Conservation (phyloP, 2,329 filamentous ascomycete genomes). For the Aspergillus fischeri region DNA sequence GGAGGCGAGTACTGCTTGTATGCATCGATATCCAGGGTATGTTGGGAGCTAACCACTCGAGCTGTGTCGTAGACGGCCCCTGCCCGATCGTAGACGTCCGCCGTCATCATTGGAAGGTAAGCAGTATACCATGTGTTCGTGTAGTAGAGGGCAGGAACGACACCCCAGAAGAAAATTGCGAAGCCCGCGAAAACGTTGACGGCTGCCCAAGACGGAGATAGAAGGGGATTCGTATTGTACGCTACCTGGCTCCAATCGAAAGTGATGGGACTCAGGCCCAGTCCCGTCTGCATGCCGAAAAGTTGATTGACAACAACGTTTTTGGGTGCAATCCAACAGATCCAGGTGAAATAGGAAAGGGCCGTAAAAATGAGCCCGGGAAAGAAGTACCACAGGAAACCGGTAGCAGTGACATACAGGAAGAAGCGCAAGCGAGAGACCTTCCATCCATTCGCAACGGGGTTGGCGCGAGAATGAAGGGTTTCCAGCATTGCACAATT, state of each 20-base stretch:
- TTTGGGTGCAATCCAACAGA: conserved; percentile 48
- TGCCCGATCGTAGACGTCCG: conserved; percentile 58
- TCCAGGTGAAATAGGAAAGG: conserved; percentile 47
- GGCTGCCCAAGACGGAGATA: conserved; percentile 28
- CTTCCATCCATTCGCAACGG: conserved; percentile 35
- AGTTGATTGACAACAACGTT: conserved; percentile 46
- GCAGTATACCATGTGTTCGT: conserved; percentile 51
- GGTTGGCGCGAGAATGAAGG: conserved; percentile 37
- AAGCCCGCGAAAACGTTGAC: conserved; percentile 30
- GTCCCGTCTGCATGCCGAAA: conserved; percentile 37
- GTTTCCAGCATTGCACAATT: conserved; percentile 38
- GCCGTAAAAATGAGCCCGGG: conserved; percentile 49
- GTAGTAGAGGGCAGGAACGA: conserved; percentile 34
- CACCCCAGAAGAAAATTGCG: conserved; percentile 23
- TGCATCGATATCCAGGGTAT: conserved; percentile 55
- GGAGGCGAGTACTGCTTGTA: conserved; percentile 63
- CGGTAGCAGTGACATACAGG: conserved; percentile 25
- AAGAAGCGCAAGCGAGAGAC: conserved; percentile 39
- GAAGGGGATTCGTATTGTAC: conserved; percentile 32
- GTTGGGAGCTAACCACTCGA: conserved; percentile 49
- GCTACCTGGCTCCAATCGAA: conserved; percentile 34
- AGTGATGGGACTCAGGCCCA: conserved; percentile 28
- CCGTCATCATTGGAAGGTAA: conserved; percentile 57
- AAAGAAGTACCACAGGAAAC: conserved; percentile 49
- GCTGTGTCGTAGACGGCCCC: conserved; percentile 56